phyloP scores from a whole-genome alignment of 345 rosid genomes.

The Rhodomyrtus tomentosa region DNA sequence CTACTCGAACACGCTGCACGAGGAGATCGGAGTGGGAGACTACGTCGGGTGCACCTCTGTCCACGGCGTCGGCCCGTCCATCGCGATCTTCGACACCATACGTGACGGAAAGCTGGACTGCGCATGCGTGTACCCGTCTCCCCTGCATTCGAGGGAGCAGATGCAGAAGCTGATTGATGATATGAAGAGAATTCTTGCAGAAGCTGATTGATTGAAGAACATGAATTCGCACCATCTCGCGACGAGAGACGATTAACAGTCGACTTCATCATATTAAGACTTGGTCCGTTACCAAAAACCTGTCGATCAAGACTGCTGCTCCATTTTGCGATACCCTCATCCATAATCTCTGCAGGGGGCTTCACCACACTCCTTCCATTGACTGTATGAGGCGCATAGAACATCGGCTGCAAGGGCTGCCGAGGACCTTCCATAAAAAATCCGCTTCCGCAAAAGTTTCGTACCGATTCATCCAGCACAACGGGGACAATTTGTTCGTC shows the following conservation, averaged over 20 bases:
- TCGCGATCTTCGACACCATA: conserved; percentile 53
- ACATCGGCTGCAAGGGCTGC: not conserved
- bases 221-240: not conserved
- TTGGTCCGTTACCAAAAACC: not conserved
- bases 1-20: conserved; percentile 5
- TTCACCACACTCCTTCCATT: not conserved
- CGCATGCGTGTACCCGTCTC: conserved; percentile 57
- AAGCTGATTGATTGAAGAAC: not conserved
- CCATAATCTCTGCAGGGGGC: not conserved
- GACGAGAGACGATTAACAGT: not conserved
- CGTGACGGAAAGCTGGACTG: conserved; percentile 55
- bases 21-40: conserved; percentile 36
- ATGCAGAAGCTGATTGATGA: conserved; percentile 36
- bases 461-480: not conserved
- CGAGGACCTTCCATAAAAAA: not conserved
- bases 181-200: conserved; percentile 44
- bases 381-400: not conserved
- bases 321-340: not conserved
- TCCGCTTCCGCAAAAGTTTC: too few relatives aligned
- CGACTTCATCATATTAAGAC: not conserved
- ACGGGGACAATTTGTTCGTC: not conserved
- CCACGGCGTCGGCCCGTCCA: conserved; percentile 64
- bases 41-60: conserved; percentile 55
- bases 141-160: conserved; percentile 75
- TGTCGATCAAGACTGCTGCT: not conserved